A percentile compares a stretch with the other conserved stretches of the same genome.
These are phyloP conservation scores for Poa pratensis DNA, from an alignment of 176 grass and related monocot species.

Conservation along the genomic window DNA sequence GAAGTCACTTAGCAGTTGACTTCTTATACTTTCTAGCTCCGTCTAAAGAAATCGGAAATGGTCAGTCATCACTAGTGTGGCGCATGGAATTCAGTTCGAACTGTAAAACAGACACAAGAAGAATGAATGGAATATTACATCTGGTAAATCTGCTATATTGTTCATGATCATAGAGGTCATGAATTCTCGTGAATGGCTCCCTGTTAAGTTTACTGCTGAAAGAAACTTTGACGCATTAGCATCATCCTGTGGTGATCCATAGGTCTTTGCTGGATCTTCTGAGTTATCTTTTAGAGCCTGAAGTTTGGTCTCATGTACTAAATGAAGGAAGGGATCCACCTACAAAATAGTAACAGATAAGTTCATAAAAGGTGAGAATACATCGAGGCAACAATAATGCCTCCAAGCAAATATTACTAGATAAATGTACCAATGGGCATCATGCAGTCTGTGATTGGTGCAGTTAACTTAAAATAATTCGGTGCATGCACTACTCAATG, in stretches of 20 bases:
- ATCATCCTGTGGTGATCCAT: conserved; percentile 82
- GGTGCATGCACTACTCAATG: conserved; percentile 5
- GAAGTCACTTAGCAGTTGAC: conserved; percentile 80
- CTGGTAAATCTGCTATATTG: conserved; percentile 56
- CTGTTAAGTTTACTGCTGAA: conserved; percentile 67
- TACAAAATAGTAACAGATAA: conserved; percentile 29
- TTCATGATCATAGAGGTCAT: conserved; percentile 81
- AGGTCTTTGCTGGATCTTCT: conserved; percentile 49
- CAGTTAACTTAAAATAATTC: conserved; percentile 18
- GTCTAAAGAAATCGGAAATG: conserved; percentile 55
- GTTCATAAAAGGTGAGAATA: not conserved
- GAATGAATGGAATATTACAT: conserved; percentile 62
- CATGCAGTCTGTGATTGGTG: not conserved
- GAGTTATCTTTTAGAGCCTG: conserved; percentile 52
- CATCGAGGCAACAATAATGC: conserved; percentile 9
- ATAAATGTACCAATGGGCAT: not conserved
- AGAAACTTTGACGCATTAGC: conserved; percentile 65
- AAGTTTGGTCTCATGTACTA: conserved; percentile 75
- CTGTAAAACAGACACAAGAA: not conserved
- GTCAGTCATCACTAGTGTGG: conserved; percentile 6
- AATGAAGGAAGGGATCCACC: conserved; percentile 83
- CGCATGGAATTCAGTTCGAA: conserved; percentile 13
- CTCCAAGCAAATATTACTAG: not conserved
- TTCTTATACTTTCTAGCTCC: conserved; percentile 61
- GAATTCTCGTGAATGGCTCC: conserved; percentile 78